Base-by-base conservation (phyloP, 306 rosid genomes). In the Quillaja saponaria region DNA sequence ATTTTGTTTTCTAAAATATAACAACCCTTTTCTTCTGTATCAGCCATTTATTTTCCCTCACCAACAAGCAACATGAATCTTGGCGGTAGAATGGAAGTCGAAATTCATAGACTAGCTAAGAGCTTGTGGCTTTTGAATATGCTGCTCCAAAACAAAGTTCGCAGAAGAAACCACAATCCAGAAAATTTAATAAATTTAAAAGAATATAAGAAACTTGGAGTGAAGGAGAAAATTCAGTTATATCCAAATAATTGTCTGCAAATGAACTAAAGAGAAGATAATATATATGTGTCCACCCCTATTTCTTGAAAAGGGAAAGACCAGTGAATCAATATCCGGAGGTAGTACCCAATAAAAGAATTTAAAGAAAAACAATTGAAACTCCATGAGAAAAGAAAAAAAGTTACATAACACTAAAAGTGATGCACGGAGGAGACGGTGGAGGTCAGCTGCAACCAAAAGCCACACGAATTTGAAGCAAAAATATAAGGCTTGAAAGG, bases 361-460 rank as follows among this genome's bases (percentile, higher is more conserved):
- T 74, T 73, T 72, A 67, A 14, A 66, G 78, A 77, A 77, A 77
- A n/a, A n/a, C n/a, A n/a, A 77, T 63, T 77, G 75, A 66, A 62
- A 73, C 51, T 47, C 67, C 45, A 61, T 61, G 59, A 41, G 49
- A 38, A 16, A 49, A 3, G 51, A 68, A 42, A 67, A 49, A 49
- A 56, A 16, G 25, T 9, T 12, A 51, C 34, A 51, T 34, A 64
- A 69, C 41, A 64, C 73, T 55, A 74, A 35, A 66, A 56, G 50
- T 15, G 44, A 37, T 48, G 17, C 16, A 47, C 16, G 6, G n/a
- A 13, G 15, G 50, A 62, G 44, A 61, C 45, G 4, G 31, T 2
- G 3, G 4, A 25, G 31, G 44, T 39, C 19, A 71, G 81, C 76
- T 69, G 79, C 78, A 37, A 55, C 25, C 71, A 42, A 13, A 51